Evolutionary conservation across 345 rosid genomes (phyloP).

Genomic region (Populus euphratica): DNA sequence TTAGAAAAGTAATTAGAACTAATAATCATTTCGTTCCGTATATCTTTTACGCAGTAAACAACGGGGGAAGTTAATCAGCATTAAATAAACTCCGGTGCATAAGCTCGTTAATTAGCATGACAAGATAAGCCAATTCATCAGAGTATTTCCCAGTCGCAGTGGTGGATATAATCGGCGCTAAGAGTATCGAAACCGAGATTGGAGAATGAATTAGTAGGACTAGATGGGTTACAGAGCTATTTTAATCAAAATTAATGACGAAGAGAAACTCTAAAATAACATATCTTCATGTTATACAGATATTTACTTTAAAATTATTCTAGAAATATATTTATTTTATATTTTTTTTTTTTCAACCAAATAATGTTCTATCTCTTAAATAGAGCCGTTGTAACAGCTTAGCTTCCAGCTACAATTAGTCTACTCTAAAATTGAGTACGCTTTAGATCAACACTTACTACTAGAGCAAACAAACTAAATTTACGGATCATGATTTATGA

Average conservation of each 20-base stretch:
- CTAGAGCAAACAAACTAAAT: too few species aligned
- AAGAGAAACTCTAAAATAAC: slow-evolving; percentile 50
- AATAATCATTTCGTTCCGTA: too few species aligned
- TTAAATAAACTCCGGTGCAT: neutral
- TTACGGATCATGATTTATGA: too few species aligned
- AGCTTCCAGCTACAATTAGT: slow-evolving; percentile 27
- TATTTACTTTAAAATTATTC: too few species aligned
- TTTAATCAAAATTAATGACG: slow-evolving; percentile 49
- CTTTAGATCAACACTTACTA: neutral
- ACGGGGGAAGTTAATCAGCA: neutral
- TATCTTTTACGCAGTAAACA: neutral
- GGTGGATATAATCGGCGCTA: slow-evolving; percentile 69
- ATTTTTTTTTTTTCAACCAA: too few species aligned
- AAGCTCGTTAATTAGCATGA: slow-evolving; percentile 38
- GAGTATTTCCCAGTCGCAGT: slow-evolving; percentile 34
- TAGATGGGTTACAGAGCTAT: slow-evolving; percentile 51
- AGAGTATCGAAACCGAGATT: slow-evolving; percentile 57
- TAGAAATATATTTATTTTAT: too few species aligned
- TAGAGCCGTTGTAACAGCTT: slow-evolving; percentile 27
- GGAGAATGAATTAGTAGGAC: slow-evolving; percentile 43
- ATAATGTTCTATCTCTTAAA: too few species aligned
- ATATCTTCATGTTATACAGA: too few species aligned
- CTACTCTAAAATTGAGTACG: neutral
- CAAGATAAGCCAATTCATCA: slow-evolving; percentile 61
- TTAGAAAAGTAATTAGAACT: neutral